Base-by-base conservation (phyloP, 225 moss, liverwort and hornwort species). In the Bryum argenteum region DNA sequence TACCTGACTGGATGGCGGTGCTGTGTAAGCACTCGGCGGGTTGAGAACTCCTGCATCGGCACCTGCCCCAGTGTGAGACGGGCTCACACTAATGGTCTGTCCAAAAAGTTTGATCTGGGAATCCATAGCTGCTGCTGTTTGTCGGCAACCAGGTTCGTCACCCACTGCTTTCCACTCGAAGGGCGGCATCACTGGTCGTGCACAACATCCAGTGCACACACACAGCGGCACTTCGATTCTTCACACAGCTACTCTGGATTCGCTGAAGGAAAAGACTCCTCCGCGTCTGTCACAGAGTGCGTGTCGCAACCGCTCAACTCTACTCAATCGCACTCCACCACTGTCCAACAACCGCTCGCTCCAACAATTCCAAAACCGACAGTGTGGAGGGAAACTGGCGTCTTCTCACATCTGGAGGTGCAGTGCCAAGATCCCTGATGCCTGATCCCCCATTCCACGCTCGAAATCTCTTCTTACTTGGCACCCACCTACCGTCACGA, bases 21-120 rank as follows among this genome's bases (percentile, higher is more conserved):
- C 75, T 65, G 63, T 15, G 65, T 79, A 76, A 81, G 78, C 81
- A 75, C 80, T 62, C 80, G 55, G 65, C 65, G 67, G 64, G 69
- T 63, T 78, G 64, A 72, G 70, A 81, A 74, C 83, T 81, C 80
- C 87, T 87, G 87, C 83, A 87, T 87, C 87, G 76, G 87, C 83
- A 87, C 80, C 83, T 81, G 86, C 80, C 57, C 66, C 77, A 78
- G 75, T 80, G 80, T 58, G 80, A 78, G 48, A 71, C 23, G 78
- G 33, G 22, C 41, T 73, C 86, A 80, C 81, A 83, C 83, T 78
- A 26, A 87, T 71, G 67, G 81, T 74, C 44, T 78, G 75, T 65
- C 87, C 87, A 87, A 87, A 87, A 58, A 87, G 83, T 76, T 81
- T 87, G 10, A 87, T 79, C 56, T 77, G 72, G 67, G 86, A 77